phyloP scores from a whole-genome alignment of 192 early-diverging fungal species.

The Podila epigama region DNA sequence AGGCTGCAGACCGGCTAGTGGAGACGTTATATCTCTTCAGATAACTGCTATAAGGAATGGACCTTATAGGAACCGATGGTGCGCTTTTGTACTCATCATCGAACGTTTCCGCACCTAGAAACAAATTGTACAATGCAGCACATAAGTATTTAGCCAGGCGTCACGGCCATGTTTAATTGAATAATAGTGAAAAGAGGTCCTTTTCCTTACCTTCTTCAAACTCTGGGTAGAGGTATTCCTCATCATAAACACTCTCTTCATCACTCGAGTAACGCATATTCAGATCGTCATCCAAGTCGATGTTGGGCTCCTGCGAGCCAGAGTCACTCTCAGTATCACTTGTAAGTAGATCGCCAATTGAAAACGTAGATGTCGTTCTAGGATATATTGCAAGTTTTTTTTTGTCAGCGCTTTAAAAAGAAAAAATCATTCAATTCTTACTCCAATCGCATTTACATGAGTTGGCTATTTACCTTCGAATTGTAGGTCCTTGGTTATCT shows the following conservation, averaged over 20 bases:
- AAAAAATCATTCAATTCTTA: background rate
- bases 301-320: conserved; percentile 13
- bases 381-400: background rate
- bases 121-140: background rate
- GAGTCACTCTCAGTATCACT: conserved; percentile 28
- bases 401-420: no score
- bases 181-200: background rate
- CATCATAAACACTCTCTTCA: conserved; percentile 4
- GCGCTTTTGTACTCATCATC: conserved; percentile 21
- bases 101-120: conserved; percentile 2
- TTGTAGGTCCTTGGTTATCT: background rate
- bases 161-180: background rate
- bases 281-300: conserved; percentile 42
- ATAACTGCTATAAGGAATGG: conserved; percentile 67
- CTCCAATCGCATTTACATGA: background rate
- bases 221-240: conserved; percentile 19
- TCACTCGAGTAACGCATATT: conserved; percentile 26
- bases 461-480: conserved; percentile 18
- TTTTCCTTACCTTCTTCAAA: conserved; percentile 4
- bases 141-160: background rate
- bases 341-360: conserved; percentile 9
- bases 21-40: conserved; percentile 57
- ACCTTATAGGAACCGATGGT: conserved; percentile 35
- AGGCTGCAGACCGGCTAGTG: conserved; percentile 11
- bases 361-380: conserved; percentile 21